A percentile compares a stretch with the other conserved stretches of the same genome.
Conservation (phyloP, 148 eudicot species). For the Arctostaphylos glauca region DNA sequence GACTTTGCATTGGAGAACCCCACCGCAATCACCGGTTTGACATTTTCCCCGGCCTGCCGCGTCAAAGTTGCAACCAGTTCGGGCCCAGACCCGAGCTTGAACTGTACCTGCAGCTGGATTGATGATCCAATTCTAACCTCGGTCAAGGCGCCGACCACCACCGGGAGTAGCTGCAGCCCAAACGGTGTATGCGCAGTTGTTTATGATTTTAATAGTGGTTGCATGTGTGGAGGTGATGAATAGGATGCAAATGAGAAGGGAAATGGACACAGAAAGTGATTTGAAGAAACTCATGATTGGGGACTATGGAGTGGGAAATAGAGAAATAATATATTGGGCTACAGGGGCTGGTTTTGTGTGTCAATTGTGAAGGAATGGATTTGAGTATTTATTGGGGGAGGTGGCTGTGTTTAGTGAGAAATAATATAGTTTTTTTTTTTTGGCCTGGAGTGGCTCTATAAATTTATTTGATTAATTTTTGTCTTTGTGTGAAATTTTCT, state of each 20-base stretch:
- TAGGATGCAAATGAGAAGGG: conserved; percentile 16
- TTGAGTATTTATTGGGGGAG: no score
- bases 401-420: no score
- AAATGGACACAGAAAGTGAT: neutral
- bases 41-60: conserved; percentile 34
- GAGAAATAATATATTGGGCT: neutral
- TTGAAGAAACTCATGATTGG: no score
- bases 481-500: no score
- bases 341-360: no score
- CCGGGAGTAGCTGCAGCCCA: neutral
- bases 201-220: neutral
- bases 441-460: no score
- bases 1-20: conserved; percentile 34
- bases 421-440: no score
- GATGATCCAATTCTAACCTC: neutral
- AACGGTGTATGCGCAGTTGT: neutral
- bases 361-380: no score
- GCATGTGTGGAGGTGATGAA: conserved; percentile 15
- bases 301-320: no score
- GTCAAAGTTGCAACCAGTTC: conserved; percentile 43
- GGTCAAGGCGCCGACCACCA: neutral
- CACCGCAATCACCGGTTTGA: conserved; percentile 49
- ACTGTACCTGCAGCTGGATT: neutral
- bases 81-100: conserved; percentile 47
- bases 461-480: no score